Conservation (phyloP, 2,329 filamentous ascomycete species). For the Talaromyces marneffei region DNA sequence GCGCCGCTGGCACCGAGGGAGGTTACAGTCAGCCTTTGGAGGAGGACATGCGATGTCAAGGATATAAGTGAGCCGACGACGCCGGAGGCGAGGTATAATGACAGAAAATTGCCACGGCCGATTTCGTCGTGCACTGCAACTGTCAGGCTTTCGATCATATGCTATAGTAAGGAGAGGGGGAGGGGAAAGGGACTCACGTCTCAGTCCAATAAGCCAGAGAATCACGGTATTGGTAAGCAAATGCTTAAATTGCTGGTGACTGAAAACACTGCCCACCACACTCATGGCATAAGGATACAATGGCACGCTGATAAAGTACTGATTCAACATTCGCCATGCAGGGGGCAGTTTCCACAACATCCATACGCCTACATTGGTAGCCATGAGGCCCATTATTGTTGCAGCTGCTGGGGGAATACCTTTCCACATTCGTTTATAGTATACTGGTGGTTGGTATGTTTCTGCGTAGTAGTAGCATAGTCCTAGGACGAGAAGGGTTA, state of each 20-base stretch:
- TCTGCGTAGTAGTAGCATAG: constrained; percentile 42
- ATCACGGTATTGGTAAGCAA: constrained; percentile 50
- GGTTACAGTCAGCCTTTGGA: constrained; percentile 39
- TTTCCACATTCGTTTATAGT: constrained; percentile 45
- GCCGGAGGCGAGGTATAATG: constrained; percentile 47
- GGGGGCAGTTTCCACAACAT: constrained; percentile 50
- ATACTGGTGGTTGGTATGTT: constrained; percentile 46
- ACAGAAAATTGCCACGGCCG: constrained; percentile 51
- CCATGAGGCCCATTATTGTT: constrained; percentile 47
- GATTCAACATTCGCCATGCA: constrained; percentile 52
- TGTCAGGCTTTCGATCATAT: not conserved
- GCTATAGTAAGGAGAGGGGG: not conserved
- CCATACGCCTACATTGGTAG: constrained; percentile 47
- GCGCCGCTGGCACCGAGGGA: constrained; percentile 50
- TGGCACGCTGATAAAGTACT: constrained; percentile 50
- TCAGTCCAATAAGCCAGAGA: constrained; percentile 50
- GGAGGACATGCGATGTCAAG: constrained; percentile 41
- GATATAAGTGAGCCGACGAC: constrained; percentile 43
- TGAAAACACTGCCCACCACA: constrained; percentile 51
- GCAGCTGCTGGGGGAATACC: constrained; percentile 47
- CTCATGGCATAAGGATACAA: constrained; percentile 49
- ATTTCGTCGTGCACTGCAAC: constrained; percentile 49
- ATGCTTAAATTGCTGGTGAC: constrained; percentile 51
- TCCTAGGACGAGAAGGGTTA: constrained; percentile 34
- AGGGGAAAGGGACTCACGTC: constrained; percentile 29